Evolutionary conservation across 192 early-diverging fungal genomes (phyloP).

Genomic region (Geranomyces michiganensis): DNA sequence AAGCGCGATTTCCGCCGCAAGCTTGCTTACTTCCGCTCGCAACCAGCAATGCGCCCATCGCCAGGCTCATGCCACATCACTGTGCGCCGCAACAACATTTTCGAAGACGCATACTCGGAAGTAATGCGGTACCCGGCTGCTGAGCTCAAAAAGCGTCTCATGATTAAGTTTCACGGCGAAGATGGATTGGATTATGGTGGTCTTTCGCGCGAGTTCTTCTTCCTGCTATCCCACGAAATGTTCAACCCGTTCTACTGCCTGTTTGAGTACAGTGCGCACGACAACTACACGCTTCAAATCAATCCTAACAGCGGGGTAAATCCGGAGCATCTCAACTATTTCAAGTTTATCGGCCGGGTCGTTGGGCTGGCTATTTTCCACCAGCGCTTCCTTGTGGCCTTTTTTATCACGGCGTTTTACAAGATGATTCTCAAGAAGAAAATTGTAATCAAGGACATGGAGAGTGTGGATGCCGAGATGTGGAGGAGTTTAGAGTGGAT

Average conservation of each 20-base stretch:
- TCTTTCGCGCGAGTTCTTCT: slow-evolving; percentile 97
- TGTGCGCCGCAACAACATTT: slow-evolving; percentile 83
- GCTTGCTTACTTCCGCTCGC: slow-evolving; percentile 94
- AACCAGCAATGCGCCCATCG: slow-evolving; percentile 81
- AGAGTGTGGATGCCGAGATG: slow-evolving; percentile 92
- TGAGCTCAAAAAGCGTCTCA: slow-evolving; percentile 94
- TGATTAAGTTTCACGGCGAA: slow-evolving; percentile 99
- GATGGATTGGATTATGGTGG: slow-evolving; percentile 99
- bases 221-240: slow-evolving; percentile 96
- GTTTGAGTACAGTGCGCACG: slow-evolving; percentile 97
- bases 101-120: slow-evolving; percentile 95
- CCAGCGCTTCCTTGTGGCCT: slow-evolving; percentile 93
- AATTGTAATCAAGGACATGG: slow-evolving; percentile 86
- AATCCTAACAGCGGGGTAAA: slow-evolving; percentile 94
- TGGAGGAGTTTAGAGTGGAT: slow-evolving; percentile 92
- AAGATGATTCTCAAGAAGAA: slow-evolving; percentile 94
- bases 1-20: slow-evolving; percentile 98
- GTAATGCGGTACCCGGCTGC: slow-evolving; percentile 89
- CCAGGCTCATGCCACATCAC: slow-evolving; percentile 94
- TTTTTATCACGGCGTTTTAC: slow-evolving; percentile 95
- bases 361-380: slow-evolving; percentile 97
- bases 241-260: slow-evolving; percentile 97
- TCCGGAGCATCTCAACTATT: slow-evolving; percentile 97
- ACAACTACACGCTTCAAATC: slow-evolving; percentile 98
- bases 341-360: slow-evolving; percentile 96